Percentiles rank a stretch among this genome's conserved stretches.
These are phyloP conservation scores for Pelargonium australe DNA, from an alignment of 441 rosid genomes.

Conservation along the genomic window DNA sequence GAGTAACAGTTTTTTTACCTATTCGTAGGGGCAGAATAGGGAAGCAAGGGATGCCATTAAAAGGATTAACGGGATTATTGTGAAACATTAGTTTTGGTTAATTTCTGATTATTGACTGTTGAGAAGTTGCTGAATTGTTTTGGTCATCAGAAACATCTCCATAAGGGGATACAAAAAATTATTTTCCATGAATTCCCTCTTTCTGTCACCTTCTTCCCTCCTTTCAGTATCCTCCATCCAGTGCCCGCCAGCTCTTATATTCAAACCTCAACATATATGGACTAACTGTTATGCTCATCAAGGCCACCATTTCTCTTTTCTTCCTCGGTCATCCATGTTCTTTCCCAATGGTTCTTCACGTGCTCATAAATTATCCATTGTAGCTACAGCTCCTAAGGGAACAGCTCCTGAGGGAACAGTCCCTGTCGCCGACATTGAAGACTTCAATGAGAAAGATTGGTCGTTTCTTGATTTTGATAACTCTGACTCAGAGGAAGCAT, in stretches of 20 bases:
- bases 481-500: conserved; percentile 25
- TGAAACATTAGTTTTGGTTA: conserved; percentile 3
- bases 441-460: conserved; percentile 78
- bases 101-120: neutral
- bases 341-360: conserved; percentile 18
- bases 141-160: conserved; percentile 11
- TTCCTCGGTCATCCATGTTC: no score
- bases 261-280: conserved; percentile 21
- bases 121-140: neutral
- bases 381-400: no score
- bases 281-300: neutral
- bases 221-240: conserved; percentile 21
- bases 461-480: conserved; percentile 74
- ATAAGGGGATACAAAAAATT: neutral
- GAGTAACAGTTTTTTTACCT: no score
- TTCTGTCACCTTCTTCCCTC: conserved; percentile 24
- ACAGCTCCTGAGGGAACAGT: conserved; percentile 46
- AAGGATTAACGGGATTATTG: no score
- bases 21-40: no score
- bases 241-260: conserved; percentile 24
- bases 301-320: conserved; percentile 18
- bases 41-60: no score
- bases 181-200: conserved; percentile 37
- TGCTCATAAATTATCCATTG: conserved; percentile 16
- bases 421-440: conserved; percentile 42